Evolutionary conservation across 73 alveolate genomes (phyloP), one percentile per base, ranked within the genome.

Genomic region (Breviolum minutum): DNA sequence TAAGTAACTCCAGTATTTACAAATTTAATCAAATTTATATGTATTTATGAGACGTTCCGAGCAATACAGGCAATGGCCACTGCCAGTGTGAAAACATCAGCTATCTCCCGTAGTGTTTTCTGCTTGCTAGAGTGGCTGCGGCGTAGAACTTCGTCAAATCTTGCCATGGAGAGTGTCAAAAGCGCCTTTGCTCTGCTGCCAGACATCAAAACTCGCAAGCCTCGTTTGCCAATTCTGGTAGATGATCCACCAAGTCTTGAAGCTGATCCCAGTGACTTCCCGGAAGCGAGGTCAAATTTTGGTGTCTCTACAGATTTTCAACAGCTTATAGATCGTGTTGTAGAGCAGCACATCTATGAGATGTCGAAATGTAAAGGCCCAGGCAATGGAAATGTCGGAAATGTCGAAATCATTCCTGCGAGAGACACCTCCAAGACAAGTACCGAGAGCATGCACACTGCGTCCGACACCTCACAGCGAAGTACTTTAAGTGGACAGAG

Each of bases 131-230:
- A 40, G 54, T 40, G 54, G 54, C 54, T 40, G 54, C 54, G 54
- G 54, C 54, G 54, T 40, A 40, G 54, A 40, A 40, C 54, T 40
- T 40, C 54, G 54, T 40, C 54, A 40, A 40, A 40, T 40, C 54
- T 40, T 40, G 0, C 54, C 14, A 80, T 80, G 89, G 19, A 32
- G 0, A 13, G 89, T 83, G 63, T 26, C 20, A 40, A 29, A 8
- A 60, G 48, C 27, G 92, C 76, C 92, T 83, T 83, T 83, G 92
- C 71, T 54, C 7, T 54, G 92, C 92, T 83, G 60, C 92, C 92
- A 5, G 73, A 54, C 7, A 48, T 83, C 60, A 48, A 26, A 22
- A 83, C 92, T 17, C 26, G 9, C 11, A 83, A 83, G 92, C 92
- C 92, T 17, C 92, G 92, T 7, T 24, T 83, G 27, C 92, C 92